These are phyloP conservation scores for Arabis alpina DNA, from an alignment of 345 rosid species.

Conservation along the genomic window DNA sequence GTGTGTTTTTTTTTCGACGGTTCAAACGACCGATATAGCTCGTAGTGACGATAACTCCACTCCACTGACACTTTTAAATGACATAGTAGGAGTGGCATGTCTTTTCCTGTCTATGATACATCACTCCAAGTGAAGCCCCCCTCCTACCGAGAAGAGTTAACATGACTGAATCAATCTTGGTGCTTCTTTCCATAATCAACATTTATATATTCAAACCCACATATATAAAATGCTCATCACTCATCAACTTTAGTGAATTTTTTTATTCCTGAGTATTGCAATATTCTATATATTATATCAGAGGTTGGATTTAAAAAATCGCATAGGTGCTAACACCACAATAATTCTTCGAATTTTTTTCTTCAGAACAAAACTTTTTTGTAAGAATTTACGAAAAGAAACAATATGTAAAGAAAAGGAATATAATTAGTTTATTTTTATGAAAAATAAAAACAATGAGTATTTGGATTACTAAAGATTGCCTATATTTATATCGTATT, in stretches of 20 bases:
- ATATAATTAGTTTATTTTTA: no score
- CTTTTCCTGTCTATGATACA: slow-evolving; percentile 23
- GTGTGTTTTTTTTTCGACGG: not conserved
- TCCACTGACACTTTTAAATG: slow-evolving; percentile 28
- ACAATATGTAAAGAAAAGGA: no score
- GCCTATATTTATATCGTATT: no score
- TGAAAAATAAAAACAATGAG: no score
- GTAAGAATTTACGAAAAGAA: no score
- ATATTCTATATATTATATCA: no score
- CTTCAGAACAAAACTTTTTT: no score
- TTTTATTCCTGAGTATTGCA: not conserved
- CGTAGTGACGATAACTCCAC: slow-evolving; percentile 25
- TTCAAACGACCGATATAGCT: slow-evolving; percentile 7
- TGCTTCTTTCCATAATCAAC: slow-evolving; percentile 1
- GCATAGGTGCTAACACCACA: no score
- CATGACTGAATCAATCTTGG: not conserved
- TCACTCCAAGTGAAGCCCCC: slow-evolving; percentile 15
- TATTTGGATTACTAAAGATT: no score
- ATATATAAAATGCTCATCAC: not conserved
- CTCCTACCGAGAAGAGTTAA: slow-evolving; percentile 18
- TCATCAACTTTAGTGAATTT: no score
- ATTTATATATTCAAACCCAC: not conserved
- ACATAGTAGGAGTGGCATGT: slow-evolving; percentile 13
- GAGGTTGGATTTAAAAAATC: no score
- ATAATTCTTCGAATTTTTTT: no score